These are phyloP conservation scores for Dactylellina haptotyla DNA, from an alignment of 2,329 filamentous ascomycete species.

Conservation along the genomic window DNA sequence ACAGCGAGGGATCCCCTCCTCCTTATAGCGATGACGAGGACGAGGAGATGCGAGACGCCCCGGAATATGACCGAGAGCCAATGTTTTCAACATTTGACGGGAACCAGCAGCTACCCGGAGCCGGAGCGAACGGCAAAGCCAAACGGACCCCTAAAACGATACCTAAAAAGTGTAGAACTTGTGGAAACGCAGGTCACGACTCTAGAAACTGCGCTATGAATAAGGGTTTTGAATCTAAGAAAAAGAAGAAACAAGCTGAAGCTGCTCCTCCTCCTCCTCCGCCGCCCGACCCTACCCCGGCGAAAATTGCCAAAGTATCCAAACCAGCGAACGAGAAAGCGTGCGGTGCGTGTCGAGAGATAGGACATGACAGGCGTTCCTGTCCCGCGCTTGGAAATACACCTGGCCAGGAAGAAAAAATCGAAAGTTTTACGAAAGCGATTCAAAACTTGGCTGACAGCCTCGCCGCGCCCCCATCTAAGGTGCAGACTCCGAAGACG, in stretches of 20 bases:
- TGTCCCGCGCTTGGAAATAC: conserved; percentile 27
- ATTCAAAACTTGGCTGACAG: conserved; percentile 21
- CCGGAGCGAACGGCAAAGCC: background rate
- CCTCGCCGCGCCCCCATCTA: too few species aligned
- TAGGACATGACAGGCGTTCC: conserved; percentile 34
- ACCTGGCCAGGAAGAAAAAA: background rate
- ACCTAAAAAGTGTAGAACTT: conserved; percentile 38
- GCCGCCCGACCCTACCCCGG: conserved; percentile 4
- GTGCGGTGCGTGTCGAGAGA: conserved; percentile 41
- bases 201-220: conserved; percentile 47
- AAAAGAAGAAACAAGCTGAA: conserved; percentile 13
- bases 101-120: background rate
- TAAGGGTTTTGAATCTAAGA: conserved; percentile 25
- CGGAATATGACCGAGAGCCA: background rate
- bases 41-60: conserved; percentile 30
- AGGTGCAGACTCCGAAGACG: too few species aligned
- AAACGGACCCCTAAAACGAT: background rate
- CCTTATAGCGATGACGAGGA: conserved; percentile 7
- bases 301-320: background rate
- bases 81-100: background rate
- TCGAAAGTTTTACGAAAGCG: conserved; percentile 7
- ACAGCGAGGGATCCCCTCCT: background rate
- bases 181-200: conserved; percentile 44
- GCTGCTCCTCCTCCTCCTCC: conserved; percentile 7
- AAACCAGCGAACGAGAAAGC: conserved; percentile 44